These are phyloP conservation scores for Diaporthe australafricana DNA, from an alignment of 2,329 filamentous ascomycete genomes.

Conservation along the genomic window DNA sequence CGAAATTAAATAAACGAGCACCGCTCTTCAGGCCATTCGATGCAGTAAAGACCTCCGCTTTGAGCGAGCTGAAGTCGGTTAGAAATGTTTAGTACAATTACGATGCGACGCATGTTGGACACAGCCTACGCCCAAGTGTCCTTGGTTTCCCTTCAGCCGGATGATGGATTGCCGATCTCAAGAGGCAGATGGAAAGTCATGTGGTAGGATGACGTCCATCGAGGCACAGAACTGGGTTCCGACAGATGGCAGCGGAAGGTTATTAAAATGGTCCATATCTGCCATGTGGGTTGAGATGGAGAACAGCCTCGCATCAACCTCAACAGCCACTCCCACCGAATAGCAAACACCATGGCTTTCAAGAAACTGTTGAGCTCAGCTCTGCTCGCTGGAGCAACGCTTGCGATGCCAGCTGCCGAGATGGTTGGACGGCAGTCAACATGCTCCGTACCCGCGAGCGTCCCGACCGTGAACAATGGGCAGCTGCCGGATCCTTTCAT, in stretches of 20 bases:
- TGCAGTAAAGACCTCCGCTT: neutral
- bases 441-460: conserved; percentile 49
- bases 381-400: conserved; percentile 49
- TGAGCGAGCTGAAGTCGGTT: neutral
- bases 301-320: neutral
- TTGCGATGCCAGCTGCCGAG: conserved; percentile 46
- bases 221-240: conserved; percentile 19
- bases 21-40: neutral
- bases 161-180: neutral
- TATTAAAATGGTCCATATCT: neutral
- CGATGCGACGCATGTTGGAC: neutral
- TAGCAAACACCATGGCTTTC: conserved; percentile 9
- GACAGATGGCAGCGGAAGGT: neutral
- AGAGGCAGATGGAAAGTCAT: neutral
- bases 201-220: neutral
- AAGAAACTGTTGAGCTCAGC: conserved; percentile 5
- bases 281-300: neutral
- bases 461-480: conserved; percentile 50
- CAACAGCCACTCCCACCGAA: neutral
- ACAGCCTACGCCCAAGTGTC: neutral
- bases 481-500: conserved; percentile 63
- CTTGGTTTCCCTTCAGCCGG: neutral
- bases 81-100: neutral
- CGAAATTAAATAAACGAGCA: neutral
- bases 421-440: conserved; percentile 51